These are phyloP conservation scores for Trichomonascaceae sp. DNA, from an alignment of 1,139 yeast species.

Conservation along the genomic window DNA sequence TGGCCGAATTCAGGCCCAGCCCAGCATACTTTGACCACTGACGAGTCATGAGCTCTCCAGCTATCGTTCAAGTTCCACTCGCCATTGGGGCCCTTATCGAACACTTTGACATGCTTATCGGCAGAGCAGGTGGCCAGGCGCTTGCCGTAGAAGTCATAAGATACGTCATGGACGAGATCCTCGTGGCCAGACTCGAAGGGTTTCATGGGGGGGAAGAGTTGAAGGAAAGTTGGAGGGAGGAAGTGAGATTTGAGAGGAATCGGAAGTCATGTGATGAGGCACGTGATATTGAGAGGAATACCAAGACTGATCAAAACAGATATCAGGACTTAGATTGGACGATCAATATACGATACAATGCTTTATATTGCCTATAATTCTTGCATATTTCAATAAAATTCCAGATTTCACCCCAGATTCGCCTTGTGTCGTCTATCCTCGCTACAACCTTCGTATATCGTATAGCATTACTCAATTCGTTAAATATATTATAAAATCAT, in stretches of 20 bases:
- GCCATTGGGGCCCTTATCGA: constrained; percentile 51
- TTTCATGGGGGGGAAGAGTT: constrained; percentile 33
- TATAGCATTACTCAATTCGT: neutral
- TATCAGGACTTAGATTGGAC: too few relatives aligned
- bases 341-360: too few relatives aligned
- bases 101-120: constrained; percentile 86
- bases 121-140: constrained; percentile 89
- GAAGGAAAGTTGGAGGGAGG: neutral
- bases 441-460: neutral
- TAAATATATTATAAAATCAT: too few relatives aligned
- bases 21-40: constrained; percentile 78
- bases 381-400: too few relatives aligned
- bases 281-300: too few relatives aligned
- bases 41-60: constrained; percentile 94
- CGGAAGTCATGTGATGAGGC: neutral
- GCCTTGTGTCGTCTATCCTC: neutral
- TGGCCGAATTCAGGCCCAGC: constrained; percentile 93
- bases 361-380: too few relatives aligned
- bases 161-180: constrained; percentile 81
- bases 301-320: neutral
- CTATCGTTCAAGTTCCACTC: constrained; percentile 79
- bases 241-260: neutral
- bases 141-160: constrained; percentile 77
- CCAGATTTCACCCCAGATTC: neutral
- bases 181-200: constrained; percentile 88